Evolutionary conservation across 129 eudicot genomes (phyloP).

Genomic region (Helianthus tuberosus): DNA sequence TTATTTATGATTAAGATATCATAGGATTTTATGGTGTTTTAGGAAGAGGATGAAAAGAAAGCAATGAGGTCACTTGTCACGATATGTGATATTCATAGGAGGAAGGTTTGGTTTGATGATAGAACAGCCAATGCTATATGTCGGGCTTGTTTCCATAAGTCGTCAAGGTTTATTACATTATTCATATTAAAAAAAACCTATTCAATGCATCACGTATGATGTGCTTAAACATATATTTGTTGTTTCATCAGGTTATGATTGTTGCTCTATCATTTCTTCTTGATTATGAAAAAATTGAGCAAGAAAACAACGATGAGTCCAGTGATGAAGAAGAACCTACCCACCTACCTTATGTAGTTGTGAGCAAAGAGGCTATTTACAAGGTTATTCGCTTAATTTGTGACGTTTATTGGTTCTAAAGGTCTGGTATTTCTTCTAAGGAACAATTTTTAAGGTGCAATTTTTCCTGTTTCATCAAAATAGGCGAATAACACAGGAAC

Average conservation of each 20-base stretch:
- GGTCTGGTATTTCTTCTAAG: no score
- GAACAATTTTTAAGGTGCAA: no score
- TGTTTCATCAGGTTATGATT: conserved; percentile 65
- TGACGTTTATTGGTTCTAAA: no score
- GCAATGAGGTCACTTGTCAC: conserved; percentile 90
- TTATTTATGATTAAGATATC: not conserved
- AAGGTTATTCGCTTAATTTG: no score
- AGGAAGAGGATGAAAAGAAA: conserved; percentile 93
- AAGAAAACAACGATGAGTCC: no score
- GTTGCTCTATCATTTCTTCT: conserved; percentile 84
- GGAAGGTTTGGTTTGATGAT: conserved; percentile 95
- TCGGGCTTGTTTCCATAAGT: conserved; percentile 77
- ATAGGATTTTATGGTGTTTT: conserved; percentile 16
- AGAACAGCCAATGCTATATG: conserved; percentile 92
- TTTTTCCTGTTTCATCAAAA: no score
- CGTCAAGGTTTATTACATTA: conserved; percentile 54
- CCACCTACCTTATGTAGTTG: no score
- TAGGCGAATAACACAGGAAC: no score
- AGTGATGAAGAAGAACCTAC: no score
- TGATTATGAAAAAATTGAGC: no score
- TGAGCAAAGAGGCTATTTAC: no score
- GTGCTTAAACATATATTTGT: not conserved
- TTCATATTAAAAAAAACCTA: not conserved
- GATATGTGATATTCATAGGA: conserved; percentile 79
- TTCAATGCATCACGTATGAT: not conserved